These are phyloP conservation scores for Dissophora ornata DNA, from an alignment of 192 early-diverging fungal genomes.

Conservation along the genomic window DNA sequence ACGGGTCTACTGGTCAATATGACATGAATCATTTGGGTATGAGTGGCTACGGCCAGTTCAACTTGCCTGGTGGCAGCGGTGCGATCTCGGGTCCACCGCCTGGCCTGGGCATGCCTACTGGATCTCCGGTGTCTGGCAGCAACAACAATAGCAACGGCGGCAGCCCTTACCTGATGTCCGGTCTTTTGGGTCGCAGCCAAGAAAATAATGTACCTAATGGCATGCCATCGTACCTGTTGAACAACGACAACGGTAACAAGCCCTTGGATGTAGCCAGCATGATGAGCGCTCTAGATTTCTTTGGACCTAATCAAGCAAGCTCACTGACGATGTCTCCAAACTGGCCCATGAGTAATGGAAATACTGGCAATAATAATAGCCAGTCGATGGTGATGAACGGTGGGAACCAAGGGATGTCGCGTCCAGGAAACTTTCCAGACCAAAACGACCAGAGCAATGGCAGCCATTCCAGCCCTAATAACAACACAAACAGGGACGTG, in stretches of 20 bases:
- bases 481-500: constrained; percentile 1
- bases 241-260: constrained; percentile 4
- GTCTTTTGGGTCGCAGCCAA: constrained; percentile 9
- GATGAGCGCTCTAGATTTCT: constrained; percentile 47
- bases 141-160: constrained; percentile 24
- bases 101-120: constrained; percentile 21
- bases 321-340: constrained; percentile 29
- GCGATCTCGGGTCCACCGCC: constrained; percentile 37
- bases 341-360: constrained; percentile 18
- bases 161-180: constrained; percentile 34
- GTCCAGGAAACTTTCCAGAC: neutral
- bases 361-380: neutral
- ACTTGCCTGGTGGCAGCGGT: neutral
- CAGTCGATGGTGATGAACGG: neutral
- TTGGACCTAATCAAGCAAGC: constrained; percentile 33
- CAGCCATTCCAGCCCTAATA: constrained; percentile 1
- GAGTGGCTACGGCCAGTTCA: constrained; percentile 19
- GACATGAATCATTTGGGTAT: neutral
- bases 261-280: constrained; percentile 43
- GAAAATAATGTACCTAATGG: neutral
- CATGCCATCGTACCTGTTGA: constrained; percentile 7
- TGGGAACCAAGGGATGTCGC: neutral
- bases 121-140: neutral
- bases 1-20: constrained; percentile 7
- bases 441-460: neutral